phyloP scores from a whole-genome alignment of 495 filamentous ascomycete genomes.

The Neurospora sp. region DNA sequence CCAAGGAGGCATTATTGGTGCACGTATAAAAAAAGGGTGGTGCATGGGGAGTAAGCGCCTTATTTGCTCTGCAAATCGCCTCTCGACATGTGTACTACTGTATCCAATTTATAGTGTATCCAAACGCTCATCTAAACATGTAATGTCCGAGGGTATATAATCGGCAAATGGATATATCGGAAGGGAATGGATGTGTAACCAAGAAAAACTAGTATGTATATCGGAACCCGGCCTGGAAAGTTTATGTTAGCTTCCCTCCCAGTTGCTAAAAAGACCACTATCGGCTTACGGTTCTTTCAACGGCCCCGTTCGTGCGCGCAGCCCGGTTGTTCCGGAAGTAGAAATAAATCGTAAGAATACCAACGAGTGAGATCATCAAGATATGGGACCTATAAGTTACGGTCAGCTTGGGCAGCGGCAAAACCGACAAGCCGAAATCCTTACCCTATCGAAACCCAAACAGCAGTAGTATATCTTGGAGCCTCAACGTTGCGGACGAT shows the following conservation, averaged over 20 bases:
- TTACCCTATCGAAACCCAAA: constrained; percentile 62
- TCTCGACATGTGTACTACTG: neutral
- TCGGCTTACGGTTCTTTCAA: constrained; percentile 16
- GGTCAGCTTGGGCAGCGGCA: neutral
- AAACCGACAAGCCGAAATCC: neutral
- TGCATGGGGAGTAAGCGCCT: neutral
- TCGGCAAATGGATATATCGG: neutral
- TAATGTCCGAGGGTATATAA: neutral
- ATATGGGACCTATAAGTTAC: constrained; percentile 39
- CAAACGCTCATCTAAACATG: neutral
- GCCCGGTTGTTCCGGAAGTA: constrained; percentile 42
- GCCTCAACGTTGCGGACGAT: constrained; percentile 61
- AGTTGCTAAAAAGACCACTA: neutral
- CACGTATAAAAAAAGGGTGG: neutral
- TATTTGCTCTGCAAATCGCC: neutral
- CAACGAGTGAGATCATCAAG: constrained; percentile 54
- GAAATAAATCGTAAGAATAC: constrained; percentile 52
- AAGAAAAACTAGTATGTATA: constrained; percentile 12
- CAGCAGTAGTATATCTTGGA: constrained; percentile 57
- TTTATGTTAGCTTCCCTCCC: neutral
- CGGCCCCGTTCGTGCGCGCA: neutral
- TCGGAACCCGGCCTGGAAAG: constrained; percentile 11
- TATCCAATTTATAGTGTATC: neutral
- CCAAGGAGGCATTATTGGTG: neutral
- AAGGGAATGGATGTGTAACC: neutral